Evolutionary conservation across 345 rosid species (phyloP), one percentile per base, ranked within the genome.

Genomic region (Syzygium jambos): DNA sequence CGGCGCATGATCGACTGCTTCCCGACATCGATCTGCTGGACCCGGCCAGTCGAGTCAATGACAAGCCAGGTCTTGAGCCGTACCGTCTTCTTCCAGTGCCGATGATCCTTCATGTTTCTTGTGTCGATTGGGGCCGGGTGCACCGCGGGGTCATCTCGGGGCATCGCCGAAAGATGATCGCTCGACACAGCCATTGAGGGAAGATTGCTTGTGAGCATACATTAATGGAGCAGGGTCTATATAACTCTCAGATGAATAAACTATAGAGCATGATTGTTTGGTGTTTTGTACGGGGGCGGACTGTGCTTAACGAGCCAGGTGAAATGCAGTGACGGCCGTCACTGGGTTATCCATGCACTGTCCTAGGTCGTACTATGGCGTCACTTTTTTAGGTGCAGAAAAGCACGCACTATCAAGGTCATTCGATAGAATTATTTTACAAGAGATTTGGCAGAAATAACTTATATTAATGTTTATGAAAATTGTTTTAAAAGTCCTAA

Each of bases 31-130:
- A 84, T 51, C 55, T 49, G 85, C 85, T n/a, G 55, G 55, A 51
- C 52, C 55, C 25, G 52, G 55, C 57, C 21, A 10, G 85, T 41
- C 13, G 22, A n/a, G 30, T 51, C 54, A 0, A 84, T 53, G 55
- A 51, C 23, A 19, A 84, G 85, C 85, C 85, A 84, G 34, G 85
- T 84, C 85, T 53, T 84, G 38, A 53, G 23, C 57, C 57, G 55
- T 14, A 84, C 85, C 4, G 7, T 30, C 85, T 84, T 84, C 85
- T 84, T 84, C 85, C 7, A 9, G 41, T 38, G 85, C 55, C 57
- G 43, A 65, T 65, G 78, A 22, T 30, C 22, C 3, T 16, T 30
- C 3, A 12, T 65, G 10, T 65, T 2, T 10, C 78, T 22, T 17
- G 16, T 0, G 1, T 73, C 0, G 14, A 73, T 21, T 0, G 2